phyloP scores from a whole-genome alignment of 1,284 basidiomycete species.

The Mrakiaceae sp. region DNA sequence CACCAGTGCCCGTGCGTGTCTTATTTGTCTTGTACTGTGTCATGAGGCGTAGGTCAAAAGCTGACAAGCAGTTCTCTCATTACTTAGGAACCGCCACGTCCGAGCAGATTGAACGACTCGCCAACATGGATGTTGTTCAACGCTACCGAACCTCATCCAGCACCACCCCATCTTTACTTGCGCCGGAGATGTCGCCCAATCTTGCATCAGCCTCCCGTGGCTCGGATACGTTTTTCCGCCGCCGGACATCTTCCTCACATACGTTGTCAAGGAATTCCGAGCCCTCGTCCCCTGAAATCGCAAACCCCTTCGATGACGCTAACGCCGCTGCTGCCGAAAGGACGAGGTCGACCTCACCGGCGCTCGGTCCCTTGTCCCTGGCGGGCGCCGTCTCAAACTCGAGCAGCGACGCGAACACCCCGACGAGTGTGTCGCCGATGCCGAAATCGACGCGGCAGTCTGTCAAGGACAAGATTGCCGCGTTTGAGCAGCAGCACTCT shows the following conservation, averaged over 20 bases:
- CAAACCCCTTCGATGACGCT: neutral
- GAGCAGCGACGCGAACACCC: neutral
- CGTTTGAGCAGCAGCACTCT: neutral
- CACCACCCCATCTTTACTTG: neutral
- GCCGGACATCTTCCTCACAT: neutral
- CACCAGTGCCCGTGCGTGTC: neutral
- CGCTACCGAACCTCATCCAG: constrained; percentile 4
- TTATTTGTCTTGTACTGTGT: too few relatives aligned
- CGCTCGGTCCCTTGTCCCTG: neutral
- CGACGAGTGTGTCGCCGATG: neutral
- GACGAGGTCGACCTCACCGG: neutral
- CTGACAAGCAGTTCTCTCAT: too few relatives aligned
- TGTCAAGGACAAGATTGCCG: constrained; percentile 5
- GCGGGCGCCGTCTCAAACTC: neutral
- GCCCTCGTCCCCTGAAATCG: neutral
- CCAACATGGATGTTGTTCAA: constrained; percentile 4
- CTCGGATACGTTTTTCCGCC: neutral
- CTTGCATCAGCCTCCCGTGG: neutral
- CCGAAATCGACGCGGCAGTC: neutral
- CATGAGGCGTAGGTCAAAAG: too few relatives aligned
- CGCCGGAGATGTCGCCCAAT: neutral
- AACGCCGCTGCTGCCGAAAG: neutral
- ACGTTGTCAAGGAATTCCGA: neutral
- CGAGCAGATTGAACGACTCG: constrained; percentile 1
- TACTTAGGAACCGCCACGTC: constrained; percentile 7